A percentile compares a stretch with the other conserved stretches of the same genome.
These are phyloP conservation scores for Termitomyces sp. DNA, from an alignment of 768 basidiomycete genomes.

Conservation along the genomic window DNA sequence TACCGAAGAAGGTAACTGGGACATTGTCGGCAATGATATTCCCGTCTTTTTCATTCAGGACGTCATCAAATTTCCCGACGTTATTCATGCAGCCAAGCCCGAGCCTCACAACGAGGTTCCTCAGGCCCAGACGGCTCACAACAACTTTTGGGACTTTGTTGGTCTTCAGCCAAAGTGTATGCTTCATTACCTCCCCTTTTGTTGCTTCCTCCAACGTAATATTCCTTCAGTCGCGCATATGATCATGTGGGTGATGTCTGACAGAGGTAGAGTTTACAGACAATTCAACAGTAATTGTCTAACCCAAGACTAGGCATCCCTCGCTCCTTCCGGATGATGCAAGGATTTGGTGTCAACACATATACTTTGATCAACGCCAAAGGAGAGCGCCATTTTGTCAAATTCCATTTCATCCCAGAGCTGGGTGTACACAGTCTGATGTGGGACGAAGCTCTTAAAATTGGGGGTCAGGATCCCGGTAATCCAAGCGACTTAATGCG, in stretches of 20 bases:
- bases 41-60: conserved; percentile 83
- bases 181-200: conserved; percentile 6
- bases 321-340: conserved; percentile 84
- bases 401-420: conserved; percentile 81
- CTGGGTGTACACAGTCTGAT: conserved; percentile 78
- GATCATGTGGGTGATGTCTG: conserved; percentile 83
- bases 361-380: conserved; percentile 65
- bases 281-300: too few species aligned
- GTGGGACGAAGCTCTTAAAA: conserved; percentile 90
- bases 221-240: conserved; percentile 50
- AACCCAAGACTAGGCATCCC: conserved; percentile 35
- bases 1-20: conserved; percentile 50
- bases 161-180: conserved; percentile 62
- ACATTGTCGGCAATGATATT: conserved; percentile 80
- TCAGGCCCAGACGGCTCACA: conserved; percentile 64
- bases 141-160: conserved; percentile 87
- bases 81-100: conserved; percentile 81
- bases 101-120: conserved; percentile 83
- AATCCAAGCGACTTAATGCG: conserved; percentile 2
- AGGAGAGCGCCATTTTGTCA: conserved; percentile 75
- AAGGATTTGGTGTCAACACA: conserved; percentile 86
- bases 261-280: conserved; percentile 41
- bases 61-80: conserved; percentile 80
- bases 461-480: conserved; percentile 79
- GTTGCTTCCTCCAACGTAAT: background rate